phyloP scores from a whole-genome alignment of 352 stramenopile species.

The Blastocystis hominis region DNA sequence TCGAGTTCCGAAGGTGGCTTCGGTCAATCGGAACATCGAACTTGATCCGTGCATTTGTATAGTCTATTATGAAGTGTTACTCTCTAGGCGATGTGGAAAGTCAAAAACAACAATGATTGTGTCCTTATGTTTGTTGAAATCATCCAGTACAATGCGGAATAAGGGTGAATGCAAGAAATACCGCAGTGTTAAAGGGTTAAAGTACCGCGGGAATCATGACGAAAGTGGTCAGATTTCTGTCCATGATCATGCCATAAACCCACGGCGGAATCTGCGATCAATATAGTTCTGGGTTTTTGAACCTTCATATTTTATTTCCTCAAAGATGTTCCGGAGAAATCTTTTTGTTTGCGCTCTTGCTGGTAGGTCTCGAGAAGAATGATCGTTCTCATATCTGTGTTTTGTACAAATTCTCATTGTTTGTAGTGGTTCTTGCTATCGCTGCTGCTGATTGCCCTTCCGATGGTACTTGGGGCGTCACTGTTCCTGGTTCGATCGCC shows the following conservation, averaged over 20 bases:
- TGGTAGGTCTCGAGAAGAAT: neutral
- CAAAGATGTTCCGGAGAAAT: neutral
- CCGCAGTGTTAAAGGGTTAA: neutral
- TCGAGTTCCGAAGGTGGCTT: neutral
- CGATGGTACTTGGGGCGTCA: neutral
- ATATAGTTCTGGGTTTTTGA: neutral
- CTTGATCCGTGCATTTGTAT: slow-evolving; percentile 16
- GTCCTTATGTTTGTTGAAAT: neutral
- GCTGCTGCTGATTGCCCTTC: neutral
- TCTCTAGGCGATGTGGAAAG: neutral
- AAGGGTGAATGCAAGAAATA: neutral
- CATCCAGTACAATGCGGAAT: neutral
- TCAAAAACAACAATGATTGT: neutral
- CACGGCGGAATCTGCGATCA: neutral
- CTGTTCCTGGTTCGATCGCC: neutral
- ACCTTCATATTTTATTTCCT: neutral
- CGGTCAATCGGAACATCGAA: neutral
- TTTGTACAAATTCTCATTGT: neutral
- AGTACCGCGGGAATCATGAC: neutral
- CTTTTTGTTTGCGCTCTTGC: neutral
- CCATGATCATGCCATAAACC: neutral
- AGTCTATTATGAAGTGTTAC: neutral
- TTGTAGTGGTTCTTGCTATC: neutral
- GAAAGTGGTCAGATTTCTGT: neutral
- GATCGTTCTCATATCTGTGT: neutral